Evolutionary conservation across 2,329 filamentous ascomycete genomes (phyloP).

Genomic region (Penicillium rolfsii): DNA sequence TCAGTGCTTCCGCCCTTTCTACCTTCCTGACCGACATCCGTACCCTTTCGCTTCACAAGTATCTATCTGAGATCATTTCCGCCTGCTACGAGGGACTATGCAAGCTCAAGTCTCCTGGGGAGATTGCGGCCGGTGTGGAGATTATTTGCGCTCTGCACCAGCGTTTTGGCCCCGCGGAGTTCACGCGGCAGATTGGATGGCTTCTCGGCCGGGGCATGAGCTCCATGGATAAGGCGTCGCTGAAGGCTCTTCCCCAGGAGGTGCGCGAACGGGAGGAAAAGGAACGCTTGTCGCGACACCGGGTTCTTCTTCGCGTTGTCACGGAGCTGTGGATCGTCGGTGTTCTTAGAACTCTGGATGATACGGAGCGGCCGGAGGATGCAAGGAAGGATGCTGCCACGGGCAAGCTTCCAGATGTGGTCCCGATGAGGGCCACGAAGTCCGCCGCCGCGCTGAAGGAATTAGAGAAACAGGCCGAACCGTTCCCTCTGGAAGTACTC

Average conservation of each 20-base stretch:
- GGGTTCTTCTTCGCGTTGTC: slow-evolving; percentile 82
- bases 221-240: slow-evolving; percentile 79
- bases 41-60: slow-evolving; percentile 89
- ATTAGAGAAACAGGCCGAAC: slow-evolving; percentile 73
- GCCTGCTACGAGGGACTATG: slow-evolving; percentile 94
- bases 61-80: slow-evolving; percentile 94
- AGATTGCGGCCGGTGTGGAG: slow-evolving; percentile 89
- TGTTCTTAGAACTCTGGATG: slow-evolving; percentile 77
- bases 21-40: slow-evolving; percentile 91
- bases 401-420: slow-evolving; percentile 53
- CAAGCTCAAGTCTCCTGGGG: slow-evolving; percentile 86
- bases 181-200: slow-evolving; percentile 91
- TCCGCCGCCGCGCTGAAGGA: slow-evolving; percentile 59
- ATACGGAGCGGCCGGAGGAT: slow-evolving; percentile 67
- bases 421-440: slow-evolving; percentile 63
- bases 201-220: slow-evolving; percentile 86
- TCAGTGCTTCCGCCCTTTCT: slow-evolving; percentile 75
- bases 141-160: slow-evolving; percentile 95
- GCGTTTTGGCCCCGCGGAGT: slow-evolving; percentile 86
- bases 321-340: slow-evolving; percentile 96
- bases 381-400: slow-evolving; percentile 55
- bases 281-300: slow-evolving; percentile 83
- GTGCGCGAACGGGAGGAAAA: slow-evolving; percentile 94
- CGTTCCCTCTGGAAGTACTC: slow-evolving; percentile 94
- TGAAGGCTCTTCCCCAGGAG: slow-evolving; percentile 79